Percentiles rank a stretch among this genome's conserved stretches.
phyloP scores from a whole-genome alignment of 768 basidiomycete species.

The Tylopilus plumbeoviolaceoides region DNA sequence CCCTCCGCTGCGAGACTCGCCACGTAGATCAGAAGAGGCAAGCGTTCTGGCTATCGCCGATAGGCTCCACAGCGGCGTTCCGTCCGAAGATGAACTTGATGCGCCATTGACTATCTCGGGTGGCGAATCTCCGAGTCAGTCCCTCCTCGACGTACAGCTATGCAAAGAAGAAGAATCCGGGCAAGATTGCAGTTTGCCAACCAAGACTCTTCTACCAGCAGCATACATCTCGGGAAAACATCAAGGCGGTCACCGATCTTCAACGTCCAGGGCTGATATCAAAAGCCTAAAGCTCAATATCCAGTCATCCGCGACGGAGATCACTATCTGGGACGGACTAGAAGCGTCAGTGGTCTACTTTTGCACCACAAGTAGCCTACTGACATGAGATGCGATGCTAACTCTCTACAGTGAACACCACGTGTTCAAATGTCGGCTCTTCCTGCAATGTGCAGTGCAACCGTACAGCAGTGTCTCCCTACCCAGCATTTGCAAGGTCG shows the following conservation, averaged over 20 bases:
- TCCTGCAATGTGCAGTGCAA: conserved; percentile 16
- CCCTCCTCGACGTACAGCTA: neutral
- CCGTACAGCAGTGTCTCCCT: conserved; percentile 6
- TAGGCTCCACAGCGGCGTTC: conserved; percentile 4
- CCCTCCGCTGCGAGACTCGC: neutral
- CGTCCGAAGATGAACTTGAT: neutral
- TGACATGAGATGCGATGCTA: neutral
- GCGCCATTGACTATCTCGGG: neutral
- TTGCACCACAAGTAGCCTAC: neutral
- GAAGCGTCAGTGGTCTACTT: conserved; percentile 11
- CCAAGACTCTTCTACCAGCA: neutral
- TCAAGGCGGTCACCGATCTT: neutral
- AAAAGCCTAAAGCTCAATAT: conserved; percentile 17
- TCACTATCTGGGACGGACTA: conserved; percentile 27
- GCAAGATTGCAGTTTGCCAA: neutral
- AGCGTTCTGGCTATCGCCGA: neutral
- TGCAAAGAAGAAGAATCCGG: neutral
- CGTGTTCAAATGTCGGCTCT: conserved; percentile 23
- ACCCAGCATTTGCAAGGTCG: conserved; percentile 14
- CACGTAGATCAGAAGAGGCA: neutral
- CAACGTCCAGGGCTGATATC: neutral
- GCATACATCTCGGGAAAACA: neutral
- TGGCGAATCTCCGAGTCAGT: too few relatives aligned
- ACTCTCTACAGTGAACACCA: conserved; percentile 12
- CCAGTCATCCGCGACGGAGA: conserved; percentile 6